phyloP scores from a whole-genome alignment of 2,329 filamentous ascomycete species.

The Colletotrichum plurivorum region DNA sequence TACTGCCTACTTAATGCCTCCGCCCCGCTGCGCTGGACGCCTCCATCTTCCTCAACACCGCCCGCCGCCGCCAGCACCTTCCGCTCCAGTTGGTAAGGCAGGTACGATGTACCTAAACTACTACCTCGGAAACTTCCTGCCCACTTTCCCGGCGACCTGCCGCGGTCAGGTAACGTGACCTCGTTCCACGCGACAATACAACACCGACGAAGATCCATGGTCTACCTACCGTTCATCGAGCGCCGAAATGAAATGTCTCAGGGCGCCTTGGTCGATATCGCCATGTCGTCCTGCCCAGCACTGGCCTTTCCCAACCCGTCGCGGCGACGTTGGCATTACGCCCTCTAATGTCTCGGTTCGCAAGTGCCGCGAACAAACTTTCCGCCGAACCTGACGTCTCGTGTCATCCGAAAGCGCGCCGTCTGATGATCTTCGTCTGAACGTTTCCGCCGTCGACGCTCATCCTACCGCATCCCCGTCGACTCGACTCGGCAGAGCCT shows the following conservation, averaged over 20 bases:
- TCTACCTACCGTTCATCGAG: too few species aligned
- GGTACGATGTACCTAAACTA: too few species aligned
- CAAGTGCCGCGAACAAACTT: not conserved
- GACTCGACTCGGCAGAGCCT: constrained; percentile 10
- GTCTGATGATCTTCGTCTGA: constrained; percentile 18
- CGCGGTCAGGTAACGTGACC: too few species aligned
- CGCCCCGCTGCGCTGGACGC: too few species aligned
- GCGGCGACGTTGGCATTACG: constrained; percentile 9
- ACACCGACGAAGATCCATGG: too few species aligned
- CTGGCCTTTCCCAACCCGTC: not conserved
- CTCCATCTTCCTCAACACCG: too few species aligned
- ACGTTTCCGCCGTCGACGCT: not conserved
- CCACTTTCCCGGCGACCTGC: too few species aligned
- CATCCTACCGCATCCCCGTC: constrained; percentile 5
- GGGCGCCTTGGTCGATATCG: not conserved
- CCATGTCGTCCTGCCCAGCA: not conserved
- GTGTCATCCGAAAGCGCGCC: constrained; percentile 3
- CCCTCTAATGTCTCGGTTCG: not conserved
- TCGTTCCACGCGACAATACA: too few species aligned
- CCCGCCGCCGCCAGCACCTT: too few species aligned
- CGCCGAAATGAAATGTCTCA: not conserved
- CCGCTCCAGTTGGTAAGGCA: too few species aligned
- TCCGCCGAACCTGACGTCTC: not conserved
- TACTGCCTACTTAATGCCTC: too few species aligned
- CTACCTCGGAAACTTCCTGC: too few species aligned